Evolutionary conservation across 257 asterid species (phyloP), one percentile per base, ranked within the genome.

Genomic region (Paulownia fortunei): DNA sequence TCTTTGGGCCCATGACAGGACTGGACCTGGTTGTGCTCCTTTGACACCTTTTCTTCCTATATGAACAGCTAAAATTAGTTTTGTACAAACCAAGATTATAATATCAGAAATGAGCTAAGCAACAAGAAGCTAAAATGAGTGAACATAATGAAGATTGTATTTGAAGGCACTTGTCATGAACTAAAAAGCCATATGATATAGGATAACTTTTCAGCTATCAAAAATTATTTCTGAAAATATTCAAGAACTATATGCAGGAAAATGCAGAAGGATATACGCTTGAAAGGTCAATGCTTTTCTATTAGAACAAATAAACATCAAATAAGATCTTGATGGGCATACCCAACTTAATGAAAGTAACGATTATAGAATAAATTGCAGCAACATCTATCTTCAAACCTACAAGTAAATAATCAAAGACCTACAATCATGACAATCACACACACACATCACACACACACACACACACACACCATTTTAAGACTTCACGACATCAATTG

Each of bases 11-110:
- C 96, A 92, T 5, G 91, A 81, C 49, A 92, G 81, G 70, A 88
- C 89, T 2, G 95, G 96, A 66, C 96, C 97, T 42, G 93, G 94
- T 78, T 90, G 90, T 79, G 96, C 93, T 6, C 92, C 96, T 85
- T 90, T 89, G 32, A 90, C 96, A 41, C 97, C 97, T 88, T 90
- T 92, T 46, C 89, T 64, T 72, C 96, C 97, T 90, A 76, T 69
- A 80, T 77, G 26, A 75, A 66, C 70, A 62, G 19, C 16, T 23
- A 59, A 65, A 23, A 12, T 65, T 41, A 70, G 77, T 65, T 71
- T 12, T 27, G 5, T 41, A 54, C 3, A 8, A 51, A 41, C 7
- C 24, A 55, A 55, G 65, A 63, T 42, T 46, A 16, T 9, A 71
- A 39, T 55, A 55, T 64, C 65, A 56, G 26, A 27, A 19, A 44